Evolutionary conservation across 176 grass and related monocot species (phyloP), one percentile per base, ranked within the genome.

Genomic region (Oryza officinalis): DNA sequence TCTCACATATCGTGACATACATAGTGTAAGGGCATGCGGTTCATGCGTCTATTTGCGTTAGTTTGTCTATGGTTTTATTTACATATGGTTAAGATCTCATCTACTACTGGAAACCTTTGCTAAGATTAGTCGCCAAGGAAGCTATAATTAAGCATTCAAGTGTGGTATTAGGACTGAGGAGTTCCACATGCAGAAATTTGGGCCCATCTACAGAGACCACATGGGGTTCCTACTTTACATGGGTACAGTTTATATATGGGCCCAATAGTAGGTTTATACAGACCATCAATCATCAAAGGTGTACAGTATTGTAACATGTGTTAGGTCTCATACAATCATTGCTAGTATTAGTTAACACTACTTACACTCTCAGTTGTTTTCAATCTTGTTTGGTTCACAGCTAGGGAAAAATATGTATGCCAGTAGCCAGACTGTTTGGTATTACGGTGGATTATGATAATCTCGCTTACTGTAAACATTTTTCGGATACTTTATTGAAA

Each of bases 221-320:
- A 46, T 54, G 50, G 50, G 50, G 50, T 54, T 18, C 18, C 50
- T 54, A 8, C 45, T 47, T 47, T 47, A 12, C 47, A 50, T 50
- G 17, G 50, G 50, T 54, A 20, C 50, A 54, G 50, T 54, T 52
- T 54, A 1, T 54, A 57, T 57, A 57, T n/a, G 68, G 68, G 11
- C 65, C 44, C 33, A 40, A 37, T 32, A 38, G 37, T 80, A 80
- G 44, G 49, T 59, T 75, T 59, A 57, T 80, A 52, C 28, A 80
- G 77, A 33, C 27, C 23, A 23, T 13, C 6, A 37, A 41, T 77
- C 38, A 80, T 52, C 64, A 68, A 80, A 52, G 64, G 12, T 35
- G 18, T 35, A 32, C 44, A 22, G 26, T 59, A 35, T 13, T 14
- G 5, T 79, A 70, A 79, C 10, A 57, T 57, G 52, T n/a, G 37